Evolutionary conservation across 805 yeast species (phyloP).

Genomic region (Teunomyces aglyptinius): DNA sequence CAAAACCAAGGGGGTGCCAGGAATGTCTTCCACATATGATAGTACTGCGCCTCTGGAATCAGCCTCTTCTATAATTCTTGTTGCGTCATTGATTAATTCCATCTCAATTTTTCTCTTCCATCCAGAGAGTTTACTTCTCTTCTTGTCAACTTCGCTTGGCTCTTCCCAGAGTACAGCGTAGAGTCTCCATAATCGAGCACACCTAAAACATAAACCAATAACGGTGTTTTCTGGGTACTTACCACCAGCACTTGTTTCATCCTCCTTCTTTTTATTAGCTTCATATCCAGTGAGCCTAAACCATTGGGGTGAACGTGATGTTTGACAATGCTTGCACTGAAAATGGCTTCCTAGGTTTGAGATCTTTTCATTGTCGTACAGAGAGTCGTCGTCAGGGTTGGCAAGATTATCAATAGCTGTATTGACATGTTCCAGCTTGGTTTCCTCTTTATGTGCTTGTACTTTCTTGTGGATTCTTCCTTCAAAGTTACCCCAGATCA

Average conservation of each 20-base stretch:
- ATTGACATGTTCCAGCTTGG: conserved; percentile 11
- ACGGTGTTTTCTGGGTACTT: conserved; percentile 25
- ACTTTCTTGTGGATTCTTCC: conserved; percentile 65
- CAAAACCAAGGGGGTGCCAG: not conserved
- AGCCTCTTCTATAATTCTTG: conserved; percentile 50
- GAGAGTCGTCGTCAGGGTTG: conserved; percentile 68
- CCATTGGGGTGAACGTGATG: conserved; percentile 61
- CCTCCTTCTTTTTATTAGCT: conserved; percentile 31
- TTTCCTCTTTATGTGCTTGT: conserved; percentile 26
- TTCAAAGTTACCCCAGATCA: conserved; percentile 78
- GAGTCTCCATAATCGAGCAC: conserved; percentile 89
- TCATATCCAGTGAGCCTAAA: conserved; percentile 63
- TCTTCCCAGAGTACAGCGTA: conserved; percentile 87
- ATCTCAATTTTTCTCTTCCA: conserved; percentile 65
- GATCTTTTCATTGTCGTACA: conserved; percentile 59
- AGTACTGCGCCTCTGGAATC: conserved; percentile 23
- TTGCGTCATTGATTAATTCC: conserved; percentile 65
- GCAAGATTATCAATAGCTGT: conserved; percentile 47
- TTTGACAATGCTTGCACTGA: conserved; percentile 70
- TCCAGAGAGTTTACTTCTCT: conserved; percentile 43
- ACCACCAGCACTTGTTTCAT: conserved; percentile 8
- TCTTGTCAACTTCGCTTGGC: conserved; percentile 63
- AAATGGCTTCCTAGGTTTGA: conserved; percentile 39
- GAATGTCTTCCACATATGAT: conserved; percentile 15
- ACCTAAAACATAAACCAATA: conserved; percentile 73